A percentile compares a stretch with the other conserved stretches of the same genome.
These are phyloP conservation scores for Rhododendron henanense DNA, from an alignment of 148 eudicot genomes.

Conservation along the genomic window DNA sequence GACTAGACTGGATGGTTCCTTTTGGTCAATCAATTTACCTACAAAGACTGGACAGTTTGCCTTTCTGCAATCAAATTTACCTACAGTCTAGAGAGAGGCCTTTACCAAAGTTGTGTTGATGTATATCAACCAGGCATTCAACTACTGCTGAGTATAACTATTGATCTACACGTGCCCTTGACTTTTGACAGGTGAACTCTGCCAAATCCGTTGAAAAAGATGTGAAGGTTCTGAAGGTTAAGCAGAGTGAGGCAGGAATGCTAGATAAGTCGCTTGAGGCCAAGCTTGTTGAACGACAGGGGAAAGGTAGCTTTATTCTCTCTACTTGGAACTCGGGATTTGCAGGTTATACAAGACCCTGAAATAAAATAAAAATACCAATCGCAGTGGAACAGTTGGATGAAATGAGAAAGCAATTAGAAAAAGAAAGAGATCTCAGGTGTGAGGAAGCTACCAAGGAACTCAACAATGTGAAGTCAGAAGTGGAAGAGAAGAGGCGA, in stretches of 20 bases:
- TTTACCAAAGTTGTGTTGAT: background rate
- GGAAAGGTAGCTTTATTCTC: slow-evolving; percentile 51
- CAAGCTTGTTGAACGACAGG: slow-evolving; percentile 64
- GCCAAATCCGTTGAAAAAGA: slow-evolving; percentile 76
- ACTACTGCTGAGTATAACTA: background rate
- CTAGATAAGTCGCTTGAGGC: slow-evolving; percentile 68
- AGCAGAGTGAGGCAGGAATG: slow-evolving; percentile 70
- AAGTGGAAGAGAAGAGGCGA: slow-evolving; percentile 55
- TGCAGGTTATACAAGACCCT: background rate
- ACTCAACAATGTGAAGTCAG: slow-evolving; percentile 54
- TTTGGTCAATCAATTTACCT: background rate
- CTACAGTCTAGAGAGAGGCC: background rate
- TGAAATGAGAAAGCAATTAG: slow-evolving; percentile 55
- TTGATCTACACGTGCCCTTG: slow-evolving; percentile 1
- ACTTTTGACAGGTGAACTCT: slow-evolving; percentile 55
- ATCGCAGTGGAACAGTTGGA: slow-evolving; percentile 55
- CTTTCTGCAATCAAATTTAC: background rate
- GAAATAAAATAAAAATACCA: background rate
- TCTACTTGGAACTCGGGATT: slow-evolving; percentile 2
- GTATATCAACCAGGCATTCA: background rate
- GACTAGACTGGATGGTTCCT: background rate
- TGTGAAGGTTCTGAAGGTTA: slow-evolving; percentile 63
- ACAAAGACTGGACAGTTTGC: background rate
- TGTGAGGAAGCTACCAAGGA: slow-evolving; percentile 50
- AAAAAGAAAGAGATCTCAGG: slow-evolving; percentile 53